These are phyloP conservation scores for Quillaja saponaria DNA, from an alignment of 306 rosid genomes.

Conservation along the genomic window DNA sequence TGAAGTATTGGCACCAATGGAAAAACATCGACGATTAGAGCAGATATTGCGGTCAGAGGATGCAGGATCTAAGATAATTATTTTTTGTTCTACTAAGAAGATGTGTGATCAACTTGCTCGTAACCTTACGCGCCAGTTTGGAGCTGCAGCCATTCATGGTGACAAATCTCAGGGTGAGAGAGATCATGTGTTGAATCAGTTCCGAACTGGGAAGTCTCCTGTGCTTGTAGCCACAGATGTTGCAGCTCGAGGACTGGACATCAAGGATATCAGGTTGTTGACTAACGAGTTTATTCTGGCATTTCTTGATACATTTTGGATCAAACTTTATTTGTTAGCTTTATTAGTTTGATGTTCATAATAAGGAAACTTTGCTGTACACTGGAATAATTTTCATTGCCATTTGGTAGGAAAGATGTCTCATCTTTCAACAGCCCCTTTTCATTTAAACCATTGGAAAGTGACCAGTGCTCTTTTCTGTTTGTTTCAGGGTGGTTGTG, in stretches of 20 bases:
- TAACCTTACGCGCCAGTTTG: constrained; percentile 87
- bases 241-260: constrained; percentile 95
- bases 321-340: constrained; percentile 2
- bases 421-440: neutral
- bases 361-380: neutral
- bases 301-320: neutral
- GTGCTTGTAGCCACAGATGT: constrained; percentile 98
- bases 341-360: neutral
- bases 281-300: no score
- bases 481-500: constrained; percentile 76
- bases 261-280: constrained; percentile 90
- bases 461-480: constrained; percentile 12
- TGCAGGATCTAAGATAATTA: constrained; percentile 85
- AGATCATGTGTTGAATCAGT: constrained; percentile 84
- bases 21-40: constrained; percentile 84
- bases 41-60: constrained; percentile 87
- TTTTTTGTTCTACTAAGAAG: constrained; percentile 96
- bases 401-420: no score
- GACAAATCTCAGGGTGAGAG: constrained; percentile 98
- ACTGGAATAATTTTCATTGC: no score
- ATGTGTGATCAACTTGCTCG: constrained; percentile 99
- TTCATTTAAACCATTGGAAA: neutral
- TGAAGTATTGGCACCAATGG: constrained; percentile 72
- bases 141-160: constrained; percentile 98
- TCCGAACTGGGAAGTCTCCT: constrained; percentile 85